phyloP scores from a whole-genome alignment of 108 stramenopile species.

The Nitzschia palea region DNA sequence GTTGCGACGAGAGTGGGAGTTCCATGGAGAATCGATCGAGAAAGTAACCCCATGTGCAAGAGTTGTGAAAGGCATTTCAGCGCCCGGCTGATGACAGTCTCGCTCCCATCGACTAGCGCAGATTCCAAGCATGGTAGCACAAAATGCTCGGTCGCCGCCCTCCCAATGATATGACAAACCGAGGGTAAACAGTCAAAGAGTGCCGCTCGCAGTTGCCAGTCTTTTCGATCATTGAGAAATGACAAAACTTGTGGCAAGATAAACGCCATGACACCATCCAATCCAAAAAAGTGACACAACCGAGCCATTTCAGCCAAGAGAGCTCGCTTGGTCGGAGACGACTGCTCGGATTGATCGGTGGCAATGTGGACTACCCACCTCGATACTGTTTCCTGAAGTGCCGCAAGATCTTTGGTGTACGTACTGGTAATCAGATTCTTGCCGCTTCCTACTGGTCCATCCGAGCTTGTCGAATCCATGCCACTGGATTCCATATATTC shows the following conservation, averaged over 20 bases:
- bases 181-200: slow-evolving; percentile 87
- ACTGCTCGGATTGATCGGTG: slow-evolving; percentile 83
- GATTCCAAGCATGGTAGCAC: slow-evolving; percentile 95
- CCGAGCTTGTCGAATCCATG: slow-evolving; percentile 12
- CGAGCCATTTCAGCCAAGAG: slow-evolving; percentile 78
- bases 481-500: slow-evolving; percentile 17
- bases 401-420: slow-evolving; percentile 78
- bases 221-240: slow-evolving; percentile 93
- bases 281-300: slow-evolving; percentile 93
- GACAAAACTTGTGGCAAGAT: slow-evolving; percentile 91
- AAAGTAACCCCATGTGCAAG: slow-evolving; percentile 59
- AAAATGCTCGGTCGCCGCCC: slow-evolving; percentile 91
- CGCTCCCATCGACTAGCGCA: slow-evolving; percentile 86
- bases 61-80: slow-evolving; percentile 64
- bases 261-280: slow-evolving; percentile 80
- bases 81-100: slow-evolving; percentile 80
- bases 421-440: slow-evolving; percentile 54
- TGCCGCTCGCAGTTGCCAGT: slow-evolving; percentile 89
- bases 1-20: slow-evolving; percentile 1
- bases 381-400: slow-evolving; percentile 79
- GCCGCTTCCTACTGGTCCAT: slow-evolving; percentile 15
- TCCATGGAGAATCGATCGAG: slow-evolving; percentile 56
- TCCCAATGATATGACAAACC: slow-evolving; percentile 89
- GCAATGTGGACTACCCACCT: slow-evolving; percentile 86
- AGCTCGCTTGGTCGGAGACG: slow-evolving; percentile 82